Conservation (phyloP, 2,329 filamentous ascomycete species). For the Fusarium sp. region DNA sequence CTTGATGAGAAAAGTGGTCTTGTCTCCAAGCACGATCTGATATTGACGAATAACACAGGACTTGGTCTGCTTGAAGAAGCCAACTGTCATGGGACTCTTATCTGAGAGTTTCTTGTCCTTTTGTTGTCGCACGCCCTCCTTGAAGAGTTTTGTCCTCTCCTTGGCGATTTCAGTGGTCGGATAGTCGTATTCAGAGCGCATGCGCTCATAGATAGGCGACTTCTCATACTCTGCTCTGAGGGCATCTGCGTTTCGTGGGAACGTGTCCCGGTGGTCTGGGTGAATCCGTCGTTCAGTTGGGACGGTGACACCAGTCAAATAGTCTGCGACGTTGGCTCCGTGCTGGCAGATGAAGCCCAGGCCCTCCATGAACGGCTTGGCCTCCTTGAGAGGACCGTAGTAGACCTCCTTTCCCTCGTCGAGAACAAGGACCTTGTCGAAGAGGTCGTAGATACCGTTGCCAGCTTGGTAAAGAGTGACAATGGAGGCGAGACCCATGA, state of each 20-base stretch:
- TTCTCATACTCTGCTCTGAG: slow-evolving; percentile 63
- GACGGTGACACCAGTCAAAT: slow-evolving; percentile 72
- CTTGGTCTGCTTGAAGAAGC: slow-evolving; percentile 65
- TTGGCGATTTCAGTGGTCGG: slow-evolving; percentile 61
- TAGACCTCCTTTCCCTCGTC: slow-evolving; percentile 74
- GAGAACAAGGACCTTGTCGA: slow-evolving; percentile 76
- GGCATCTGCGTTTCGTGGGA: slow-evolving; percentile 58
- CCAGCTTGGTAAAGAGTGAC: slow-evolving; percentile 77
- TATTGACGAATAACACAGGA: slow-evolving; percentile 70
- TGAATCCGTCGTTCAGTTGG: slow-evolving; percentile 74
- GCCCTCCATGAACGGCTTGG: slow-evolving; percentile 71
- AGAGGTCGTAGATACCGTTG: slow-evolving; percentile 75
- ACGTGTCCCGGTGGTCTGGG: slow-evolving; percentile 52
- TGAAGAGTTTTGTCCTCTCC: slow-evolving; percentile 64
- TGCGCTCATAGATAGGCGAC: slow-evolving; percentile 60
- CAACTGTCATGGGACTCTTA: slow-evolving; percentile 66
- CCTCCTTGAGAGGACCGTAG: slow-evolving; percentile 69
- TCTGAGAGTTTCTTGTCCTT: slow-evolving; percentile 65
- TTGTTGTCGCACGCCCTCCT: slow-evolving; percentile 61
- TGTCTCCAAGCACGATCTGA: slow-evolving; percentile 73
- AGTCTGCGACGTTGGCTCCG: slow-evolving; percentile 73
- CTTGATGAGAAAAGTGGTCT: slow-evolving; percentile 71
- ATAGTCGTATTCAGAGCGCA: slow-evolving; percentile 68
- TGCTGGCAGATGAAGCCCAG: slow-evolving; percentile 71
- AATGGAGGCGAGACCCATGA: slow-evolving; percentile 68